Evolutionary conservation across 352 stramenopile genomes (phyloP).

Genomic region (Phytophthora chlamydospora): DNA sequence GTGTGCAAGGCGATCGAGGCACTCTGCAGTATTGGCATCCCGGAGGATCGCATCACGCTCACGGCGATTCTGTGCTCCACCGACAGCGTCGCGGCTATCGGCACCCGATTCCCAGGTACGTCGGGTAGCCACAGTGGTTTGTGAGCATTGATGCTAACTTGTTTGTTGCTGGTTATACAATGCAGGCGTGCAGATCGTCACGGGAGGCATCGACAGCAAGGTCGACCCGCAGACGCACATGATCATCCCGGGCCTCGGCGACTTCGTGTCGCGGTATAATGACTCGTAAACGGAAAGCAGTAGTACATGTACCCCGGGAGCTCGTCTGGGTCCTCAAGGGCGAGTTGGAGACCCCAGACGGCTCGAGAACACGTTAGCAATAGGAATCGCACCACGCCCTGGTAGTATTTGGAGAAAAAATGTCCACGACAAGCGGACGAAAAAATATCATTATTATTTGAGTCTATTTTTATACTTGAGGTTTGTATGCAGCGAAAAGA

Average conservation of each 20-base stretch:
- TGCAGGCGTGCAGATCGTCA: constrained; percentile 38
- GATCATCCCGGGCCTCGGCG: constrained; percentile 40
- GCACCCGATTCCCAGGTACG: constrained; percentile 44
- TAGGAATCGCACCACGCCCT: not conserved
- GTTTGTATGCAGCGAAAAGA: constrained; percentile 14
- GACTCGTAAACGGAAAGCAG: constrained; percentile 3
- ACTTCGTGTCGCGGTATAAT: constrained; percentile 56
- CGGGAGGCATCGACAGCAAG: constrained; percentile 39
- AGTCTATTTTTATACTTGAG: not conserved
- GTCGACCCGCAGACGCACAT: constrained; percentile 24
- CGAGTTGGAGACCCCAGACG: not conserved
- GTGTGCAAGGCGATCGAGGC: constrained; percentile 43
- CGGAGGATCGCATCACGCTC: constrained; percentile 41
- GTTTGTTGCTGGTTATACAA: not conserved
- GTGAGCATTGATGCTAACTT: not conserved
- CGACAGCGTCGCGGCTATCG: constrained; percentile 35
- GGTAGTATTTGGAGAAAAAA: not conserved
- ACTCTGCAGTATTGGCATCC: constrained; percentile 29
- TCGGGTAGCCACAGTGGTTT: not conserved
- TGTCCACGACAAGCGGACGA: constrained; percentile 9
- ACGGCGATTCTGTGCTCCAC: constrained; percentile 38
- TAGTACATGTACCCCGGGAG: not conserved
- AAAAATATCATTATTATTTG: constrained; percentile 12
- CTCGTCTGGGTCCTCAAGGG: too few species aligned
- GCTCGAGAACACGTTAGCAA: not conserved